These are phyloP conservation scores for Amaranthus palmeri DNA, from an alignment of 148 eudicot genomes.

Conservation along the genomic window DNA sequence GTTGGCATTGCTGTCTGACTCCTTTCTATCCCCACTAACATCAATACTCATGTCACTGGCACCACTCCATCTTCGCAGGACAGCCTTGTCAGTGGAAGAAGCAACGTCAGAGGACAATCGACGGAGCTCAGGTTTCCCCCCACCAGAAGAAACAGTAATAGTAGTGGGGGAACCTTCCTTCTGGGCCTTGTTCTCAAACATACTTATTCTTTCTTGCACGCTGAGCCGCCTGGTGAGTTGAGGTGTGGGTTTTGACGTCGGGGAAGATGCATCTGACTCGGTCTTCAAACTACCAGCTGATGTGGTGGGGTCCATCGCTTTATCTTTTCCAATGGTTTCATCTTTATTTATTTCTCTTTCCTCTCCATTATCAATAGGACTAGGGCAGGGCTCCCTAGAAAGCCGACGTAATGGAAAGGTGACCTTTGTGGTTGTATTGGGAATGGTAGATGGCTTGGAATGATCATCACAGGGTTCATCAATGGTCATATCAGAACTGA, in stretches of 20 bases:
- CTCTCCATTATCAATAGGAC: conserved; percentile 15
- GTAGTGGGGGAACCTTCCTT: conserved; percentile 63
- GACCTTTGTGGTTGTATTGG: conserved; percentile 19
- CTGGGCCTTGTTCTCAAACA: conserved; percentile 85
- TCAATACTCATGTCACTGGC: conserved; percentile 98
- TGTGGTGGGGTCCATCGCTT: conserved; percentile 19
- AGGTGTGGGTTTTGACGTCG: conserved; percentile 31
- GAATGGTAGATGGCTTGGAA: conserved; percentile 28
- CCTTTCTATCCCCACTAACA: conserved; percentile 72
- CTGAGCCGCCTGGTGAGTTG: conserved; percentile 70
- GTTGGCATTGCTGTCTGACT: conserved; percentile 50
- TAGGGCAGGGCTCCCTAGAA: conserved; percentile 54
- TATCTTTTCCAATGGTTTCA: conserved; percentile 34
- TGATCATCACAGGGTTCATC: conserved; percentile 45
- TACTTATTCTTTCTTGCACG: conserved; percentile 77
- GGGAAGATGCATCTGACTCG: conserved; percentile 27
- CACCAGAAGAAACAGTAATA: conserved; percentile 19
- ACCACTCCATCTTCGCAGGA: conserved; percentile 96
- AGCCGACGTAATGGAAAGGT: conserved; percentile 31
- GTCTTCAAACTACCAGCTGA: conserved; percentile 13
- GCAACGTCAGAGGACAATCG: conserved; percentile 72
- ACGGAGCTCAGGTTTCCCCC: conserved; percentile 49
- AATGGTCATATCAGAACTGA: conserved; percentile 76
- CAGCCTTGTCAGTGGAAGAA: conserved; percentile 60
- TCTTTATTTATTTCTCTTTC: conserved; percentile 39